Evolutionary conservation across 768 basidiomycete species (phyloP).

Genomic region (Baorangia bicolor): DNA sequence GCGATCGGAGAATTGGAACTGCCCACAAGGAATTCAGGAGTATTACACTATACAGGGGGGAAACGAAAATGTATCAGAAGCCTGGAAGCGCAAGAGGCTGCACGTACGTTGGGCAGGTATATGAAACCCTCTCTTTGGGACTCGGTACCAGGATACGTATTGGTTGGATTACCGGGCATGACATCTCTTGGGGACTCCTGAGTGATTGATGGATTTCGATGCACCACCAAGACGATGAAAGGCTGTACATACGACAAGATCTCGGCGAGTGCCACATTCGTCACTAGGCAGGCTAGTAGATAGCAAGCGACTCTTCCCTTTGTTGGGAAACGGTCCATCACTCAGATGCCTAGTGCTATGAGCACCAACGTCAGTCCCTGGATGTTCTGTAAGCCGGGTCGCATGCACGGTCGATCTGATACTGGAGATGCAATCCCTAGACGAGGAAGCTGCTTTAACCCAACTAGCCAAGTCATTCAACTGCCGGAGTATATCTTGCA

Average conservation of each 20-base stretch:
- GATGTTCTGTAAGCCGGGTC: neutral
- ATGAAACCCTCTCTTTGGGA: conserved; percentile 24
- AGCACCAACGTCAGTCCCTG: neutral
- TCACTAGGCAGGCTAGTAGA: neutral
- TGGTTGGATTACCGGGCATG: neutral
- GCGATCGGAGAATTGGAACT: conserved; percentile 32
- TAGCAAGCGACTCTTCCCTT: conserved; percentile 25
- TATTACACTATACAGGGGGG: conserved; percentile 12
- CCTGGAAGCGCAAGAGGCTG: neutral
- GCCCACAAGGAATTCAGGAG: conserved; percentile 34
- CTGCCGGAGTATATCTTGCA: conserved; percentile 26
- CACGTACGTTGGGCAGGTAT: conserved; percentile 27
- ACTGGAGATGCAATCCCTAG: conserved; percentile 2
- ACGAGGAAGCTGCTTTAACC: conserved; percentile 24
- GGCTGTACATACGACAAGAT: conserved; percentile 12
- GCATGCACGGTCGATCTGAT: neutral
- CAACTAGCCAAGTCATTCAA: conserved; percentile 29
- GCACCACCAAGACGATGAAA: neutral
- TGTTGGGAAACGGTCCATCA: neutral
- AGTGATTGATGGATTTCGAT: conserved; percentile 3
- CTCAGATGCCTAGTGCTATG: neutral
- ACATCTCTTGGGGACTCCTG: conserved; percentile 9
- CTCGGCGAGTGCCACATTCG: neutral
- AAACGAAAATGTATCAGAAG: neutral
- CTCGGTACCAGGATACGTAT: neutral